These are phyloP conservation scores for Venturia nashicola DNA, from an alignment of 2,329 filamentous ascomycete genomes.

Conservation along the genomic window DNA sequence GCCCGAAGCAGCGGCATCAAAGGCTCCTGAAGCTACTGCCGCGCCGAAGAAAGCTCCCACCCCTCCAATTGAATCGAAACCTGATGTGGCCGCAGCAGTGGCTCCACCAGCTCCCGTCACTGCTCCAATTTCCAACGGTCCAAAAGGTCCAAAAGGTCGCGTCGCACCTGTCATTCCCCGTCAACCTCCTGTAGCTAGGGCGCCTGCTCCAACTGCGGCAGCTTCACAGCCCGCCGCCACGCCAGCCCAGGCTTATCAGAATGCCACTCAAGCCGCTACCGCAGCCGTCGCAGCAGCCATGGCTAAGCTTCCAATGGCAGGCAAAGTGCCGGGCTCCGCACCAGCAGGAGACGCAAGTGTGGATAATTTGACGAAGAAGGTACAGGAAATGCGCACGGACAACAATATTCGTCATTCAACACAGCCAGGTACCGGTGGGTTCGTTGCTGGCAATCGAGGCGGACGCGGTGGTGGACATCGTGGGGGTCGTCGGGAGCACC, in stretches of 20 bases:
- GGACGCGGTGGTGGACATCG: constrained; percentile 34
- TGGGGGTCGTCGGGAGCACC: constrained; percentile 31
- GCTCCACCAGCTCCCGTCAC: constrained; percentile 34
- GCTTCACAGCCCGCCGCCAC: constrained; percentile 16
- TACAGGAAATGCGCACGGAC: constrained; percentile 65
- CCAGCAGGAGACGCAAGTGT: constrained; percentile 27
- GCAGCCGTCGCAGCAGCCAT: constrained; percentile 71
- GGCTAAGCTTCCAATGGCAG: constrained; percentile 50
- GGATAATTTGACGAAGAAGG: constrained; percentile 62
- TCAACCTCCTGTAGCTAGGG: constrained; percentile 15
- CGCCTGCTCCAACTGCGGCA: constrained; percentile 26
- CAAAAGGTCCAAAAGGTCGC: constrained; percentile 36
- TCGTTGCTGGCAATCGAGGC: constrained; percentile 23
- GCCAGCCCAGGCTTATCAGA: constrained; percentile 35
- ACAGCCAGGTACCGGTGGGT: constrained; percentile 32
- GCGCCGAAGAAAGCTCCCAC: constrained; percentile 40
- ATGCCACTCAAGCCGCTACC: constrained; percentile 62
- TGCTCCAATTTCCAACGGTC: constrained; percentile 17
- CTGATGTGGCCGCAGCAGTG: constrained; percentile 44
- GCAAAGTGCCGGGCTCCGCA: constrained; percentile 9
- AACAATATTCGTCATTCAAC: constrained; percentile 36
- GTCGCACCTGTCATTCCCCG: constrained; percentile 57
- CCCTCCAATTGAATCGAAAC: constrained; percentile 57
- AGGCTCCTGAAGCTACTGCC: constrained; percentile 43
- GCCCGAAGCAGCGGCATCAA: constrained; percentile 31